phyloP scores from a whole-genome alignment of 257 asterid genomes.

The Anisodus tanguticus region DNA sequence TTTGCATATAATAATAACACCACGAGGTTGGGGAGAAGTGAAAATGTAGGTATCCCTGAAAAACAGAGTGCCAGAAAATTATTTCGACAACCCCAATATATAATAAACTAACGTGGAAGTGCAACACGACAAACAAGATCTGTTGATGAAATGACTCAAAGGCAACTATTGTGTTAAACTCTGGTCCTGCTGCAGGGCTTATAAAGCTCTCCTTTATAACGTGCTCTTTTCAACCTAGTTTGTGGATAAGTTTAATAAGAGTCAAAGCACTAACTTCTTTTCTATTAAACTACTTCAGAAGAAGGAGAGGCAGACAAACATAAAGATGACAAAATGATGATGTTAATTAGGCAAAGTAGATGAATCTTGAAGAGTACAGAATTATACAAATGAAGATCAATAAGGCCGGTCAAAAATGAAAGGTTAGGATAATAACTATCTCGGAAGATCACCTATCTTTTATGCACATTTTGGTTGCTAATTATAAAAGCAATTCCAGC shows the following conservation, averaged over 20 bases:
- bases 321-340: background rate
- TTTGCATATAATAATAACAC: background rate
- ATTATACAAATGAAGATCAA: background rate
- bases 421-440: slow-evolving; percentile 6
- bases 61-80: background rate
- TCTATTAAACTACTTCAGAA: background rate
- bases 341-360: background rate
- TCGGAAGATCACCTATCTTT: background rate
- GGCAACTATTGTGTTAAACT: background rate
- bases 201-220: background rate
- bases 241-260: background rate
- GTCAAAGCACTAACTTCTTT: background rate
- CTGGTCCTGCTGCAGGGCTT: background rate
- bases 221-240: background rate
- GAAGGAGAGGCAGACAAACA: background rate
- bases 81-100: background rate
- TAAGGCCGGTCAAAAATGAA: background rate
- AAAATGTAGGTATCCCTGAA: background rate
- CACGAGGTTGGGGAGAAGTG: background rate
- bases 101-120: background rate
- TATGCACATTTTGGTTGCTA: background rate
- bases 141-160: background rate
- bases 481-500: background rate
- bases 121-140: background rate
- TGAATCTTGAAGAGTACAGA: background rate